These are phyloP conservation scores for Penicillium sp. DNA, from an alignment of 2,329 filamentous ascomycete species.

Conservation along the genomic window DNA sequence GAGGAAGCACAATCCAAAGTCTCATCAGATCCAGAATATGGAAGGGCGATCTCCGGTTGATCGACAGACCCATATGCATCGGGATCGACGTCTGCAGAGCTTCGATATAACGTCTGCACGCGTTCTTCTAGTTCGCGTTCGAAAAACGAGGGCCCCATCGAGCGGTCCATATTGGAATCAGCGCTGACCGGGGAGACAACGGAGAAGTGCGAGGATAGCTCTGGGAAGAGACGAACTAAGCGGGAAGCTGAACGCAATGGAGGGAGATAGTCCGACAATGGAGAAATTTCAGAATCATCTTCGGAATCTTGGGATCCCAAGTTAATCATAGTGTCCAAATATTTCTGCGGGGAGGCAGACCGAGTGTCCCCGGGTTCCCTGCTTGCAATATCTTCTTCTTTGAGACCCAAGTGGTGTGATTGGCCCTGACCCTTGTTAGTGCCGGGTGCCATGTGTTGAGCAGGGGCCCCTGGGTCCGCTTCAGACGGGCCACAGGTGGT, in stretches of 20 bases:
- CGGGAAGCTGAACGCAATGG: conserved; percentile 11
- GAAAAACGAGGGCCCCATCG: conserved; percentile 1
- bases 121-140: conserved; percentile 18
- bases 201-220: conserved; percentile 27
- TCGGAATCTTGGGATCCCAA: conserved; percentile 16
- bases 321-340: conserved; percentile 12
- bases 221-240: conserved; percentile 31
- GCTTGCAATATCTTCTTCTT: neutral
- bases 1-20: conserved; percentile 32
- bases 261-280: conserved; percentile 20
- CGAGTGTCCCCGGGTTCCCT: conserved; percentile 1
- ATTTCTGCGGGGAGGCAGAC: conserved; percentile 10
- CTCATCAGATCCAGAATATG: conserved; percentile 27
- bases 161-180: conserved; percentile 8
- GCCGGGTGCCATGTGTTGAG: neutral
- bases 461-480: neutral
- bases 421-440: neutral
- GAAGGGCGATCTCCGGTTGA: neutral
- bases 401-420: neutral
- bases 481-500: neutral
- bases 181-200: conserved; percentile 24
- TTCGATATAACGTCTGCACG: conserved; percentile 16
- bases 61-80: neutral
- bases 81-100: neutral
- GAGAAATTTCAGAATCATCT: conserved; percentile 25